Base-by-base conservation (phyloP, 108 stramenopile genomes). In the Pseudonitzschia multiseries region DNA sequence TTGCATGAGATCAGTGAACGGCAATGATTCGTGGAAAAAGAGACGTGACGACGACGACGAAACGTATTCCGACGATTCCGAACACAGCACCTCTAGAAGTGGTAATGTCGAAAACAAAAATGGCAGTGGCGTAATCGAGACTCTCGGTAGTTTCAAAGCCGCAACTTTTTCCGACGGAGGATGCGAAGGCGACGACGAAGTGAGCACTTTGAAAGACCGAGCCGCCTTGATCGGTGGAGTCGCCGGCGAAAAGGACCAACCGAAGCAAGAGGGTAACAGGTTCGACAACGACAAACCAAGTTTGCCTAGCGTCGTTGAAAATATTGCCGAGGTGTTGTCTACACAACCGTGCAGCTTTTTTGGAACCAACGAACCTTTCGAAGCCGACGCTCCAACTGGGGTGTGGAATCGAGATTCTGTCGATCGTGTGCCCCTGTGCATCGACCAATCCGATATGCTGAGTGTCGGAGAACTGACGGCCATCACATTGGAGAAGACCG, bases 391-490 rank as follows among this genome's bases (percentile, higher is more conserved):
- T 51, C 17, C 50, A n/a, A n/a, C 4, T n/a, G 17, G 17, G 50
- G 50, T 51, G 2, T 51, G 50, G 50, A 51, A 51, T 51, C 4
- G 8, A 51, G 20, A 51, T 17, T 51, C 50, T 18, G 2, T 21
- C 27, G 32, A 65, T 5, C 20, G 31, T 41, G 43, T 68, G 54
- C 53, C 44, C 17, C 12, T 18, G 18, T 68, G 40, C 4, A 40
- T 70, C 15, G 70, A 54, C 29, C 57, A 27, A 27, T 18, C 59
- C 22, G 76, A 77, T 22, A 43, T 48, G 8, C 40, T 24, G 18
- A 74, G 65, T 59, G 76, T 77, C 14, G 76, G 74, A 43, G 74
- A 75, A 24, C 44, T 75, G 21, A 75, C 74, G 18, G 74, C 67
- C 53, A 68, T 41, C 10, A 68, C 74, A 24, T 54, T 56, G 28